phyloP scores from a whole-genome alignment of 2,329 filamentous ascomycete species.

The Septoria linicola region DNA sequence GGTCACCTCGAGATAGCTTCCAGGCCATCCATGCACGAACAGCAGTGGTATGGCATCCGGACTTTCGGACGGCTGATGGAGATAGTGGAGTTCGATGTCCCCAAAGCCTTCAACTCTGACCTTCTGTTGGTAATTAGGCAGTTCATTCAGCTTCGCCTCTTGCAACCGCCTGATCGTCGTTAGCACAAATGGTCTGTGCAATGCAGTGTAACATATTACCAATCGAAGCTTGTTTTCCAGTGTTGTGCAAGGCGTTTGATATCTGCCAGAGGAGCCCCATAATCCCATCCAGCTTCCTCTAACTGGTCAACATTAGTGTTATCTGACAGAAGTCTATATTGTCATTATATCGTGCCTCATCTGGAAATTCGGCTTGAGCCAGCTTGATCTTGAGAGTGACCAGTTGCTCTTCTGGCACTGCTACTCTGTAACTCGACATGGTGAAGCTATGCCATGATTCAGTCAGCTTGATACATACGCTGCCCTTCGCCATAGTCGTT shows the following conservation, averaged over 20 bases:
- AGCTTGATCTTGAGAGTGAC: conserved; percentile 58
- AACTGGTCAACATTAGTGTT: conserved; percentile 31
- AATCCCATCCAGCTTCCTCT: conserved; percentile 52
- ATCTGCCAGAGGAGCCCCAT: conserved; percentile 60
- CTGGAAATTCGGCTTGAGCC: conserved; percentile 42
- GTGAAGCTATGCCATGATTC: not conserved
- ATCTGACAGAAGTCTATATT: not conserved
- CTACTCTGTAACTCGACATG: conserved; percentile 50
- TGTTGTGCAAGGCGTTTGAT: conserved; percentile 58
- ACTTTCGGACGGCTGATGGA: conserved; percentile 57
- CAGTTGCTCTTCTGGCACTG: conserved; percentile 53
- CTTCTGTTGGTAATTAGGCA: conserved; percentile 58
- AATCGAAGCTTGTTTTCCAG: conserved; percentile 61
- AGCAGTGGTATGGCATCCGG: conserved; percentile 61
- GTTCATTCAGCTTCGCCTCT: conserved; percentile 59
- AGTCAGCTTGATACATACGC: not conserved
- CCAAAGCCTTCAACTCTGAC: conserved; percentile 60
- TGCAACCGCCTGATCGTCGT: conserved; percentile 42
- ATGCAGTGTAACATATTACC: conserved; percentile 39
- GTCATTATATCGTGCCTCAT: conserved; percentile 15
- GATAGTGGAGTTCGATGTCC: conserved; percentile 61
- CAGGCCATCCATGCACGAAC: conserved; percentile 69
- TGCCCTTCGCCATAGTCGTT: not conserved
- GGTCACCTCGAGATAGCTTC: conserved; percentile 65
- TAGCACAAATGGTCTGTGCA: not conserved